Percentiles rank a stretch among this genome's conserved stretches.
These are phyloP conservation scores for Laetiporus sulphureus DNA, from an alignment of 1,284 basidiomycete species.

Conservation along the genomic window DNA sequence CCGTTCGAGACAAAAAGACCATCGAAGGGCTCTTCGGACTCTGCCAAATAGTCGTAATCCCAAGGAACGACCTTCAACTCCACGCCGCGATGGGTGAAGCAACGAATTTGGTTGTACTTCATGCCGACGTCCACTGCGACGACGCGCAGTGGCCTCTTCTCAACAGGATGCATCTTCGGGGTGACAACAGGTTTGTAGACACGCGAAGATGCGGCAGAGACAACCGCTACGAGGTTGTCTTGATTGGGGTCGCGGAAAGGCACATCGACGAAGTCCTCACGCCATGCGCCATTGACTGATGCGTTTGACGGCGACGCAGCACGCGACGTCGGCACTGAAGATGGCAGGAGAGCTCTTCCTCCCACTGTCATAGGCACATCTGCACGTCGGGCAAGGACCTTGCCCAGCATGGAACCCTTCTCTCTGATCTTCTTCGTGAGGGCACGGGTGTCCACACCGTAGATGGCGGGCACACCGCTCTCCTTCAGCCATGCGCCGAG, in stretches of 20 bases:
- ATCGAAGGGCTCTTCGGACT: slow-evolving; percentile 77
- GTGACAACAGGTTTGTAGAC: slow-evolving; percentile 61
- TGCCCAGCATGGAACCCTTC: slow-evolving; percentile 89
- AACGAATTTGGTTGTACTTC: slow-evolving; percentile 99
- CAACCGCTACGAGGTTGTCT: slow-evolving; percentile 86
- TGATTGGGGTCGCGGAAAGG: slow-evolving; percentile 89
- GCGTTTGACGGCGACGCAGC: slow-evolving; percentile 45
- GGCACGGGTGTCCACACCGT: slow-evolving; percentile 94
- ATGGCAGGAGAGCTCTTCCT: slow-evolving; percentile 17
- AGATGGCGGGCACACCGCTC: slow-evolving; percentile 92
- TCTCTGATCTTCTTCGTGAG: slow-evolving; percentile 96
- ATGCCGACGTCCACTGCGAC: slow-evolving; percentile 96
- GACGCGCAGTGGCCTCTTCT: slow-evolving; percentile 75
- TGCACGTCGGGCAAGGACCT: slow-evolving; percentile 61
- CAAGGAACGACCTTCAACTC: slow-evolving; percentile 98
- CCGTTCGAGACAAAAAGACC: slow-evolving; percentile 98
- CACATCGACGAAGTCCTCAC: slow-evolving; percentile 74
- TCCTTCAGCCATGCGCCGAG: slow-evolving; percentile 94
- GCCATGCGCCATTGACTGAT: slow-evolving; percentile 44
- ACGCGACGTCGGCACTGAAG: slow-evolving; percentile 40
- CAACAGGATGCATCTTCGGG: slow-evolving; percentile 70
- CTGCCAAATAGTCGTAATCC: slow-evolving; percentile 88
- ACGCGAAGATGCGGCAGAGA: slow-evolving; percentile 70
- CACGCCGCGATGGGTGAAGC: slow-evolving; percentile 90
- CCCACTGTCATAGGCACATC: slow-evolving; percentile 28